Evolutionary conservation across 139 green algal species (phyloP).

Genomic region (Picochlorum sp.): DNA sequence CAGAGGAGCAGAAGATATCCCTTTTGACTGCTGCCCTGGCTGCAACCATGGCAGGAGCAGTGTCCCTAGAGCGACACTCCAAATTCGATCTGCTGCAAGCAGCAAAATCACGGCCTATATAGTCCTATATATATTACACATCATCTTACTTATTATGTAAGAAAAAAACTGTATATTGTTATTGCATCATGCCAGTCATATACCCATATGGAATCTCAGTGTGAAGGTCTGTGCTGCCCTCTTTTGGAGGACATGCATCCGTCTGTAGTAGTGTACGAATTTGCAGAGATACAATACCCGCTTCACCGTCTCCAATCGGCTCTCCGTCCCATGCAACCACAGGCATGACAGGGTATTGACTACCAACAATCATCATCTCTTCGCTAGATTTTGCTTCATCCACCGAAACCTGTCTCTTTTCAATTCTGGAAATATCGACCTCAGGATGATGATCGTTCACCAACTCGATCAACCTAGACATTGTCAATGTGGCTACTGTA

Average conservation of each 20-base stretch:
- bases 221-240: constrained; percentile 33
- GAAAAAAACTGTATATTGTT: neutral
- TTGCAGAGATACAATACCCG: constrained; percentile 43
- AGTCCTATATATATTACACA: neutral
- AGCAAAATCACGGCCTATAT: neutral
- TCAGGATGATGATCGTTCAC: constrained; percentile 26
- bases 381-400: constrained; percentile 31
- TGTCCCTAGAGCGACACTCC: no score
- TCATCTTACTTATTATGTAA: neutral
- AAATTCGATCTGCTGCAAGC: no score
- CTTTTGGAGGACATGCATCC: constrained; percentile 33
- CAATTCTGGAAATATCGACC: constrained; percentile 11
- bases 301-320: constrained; percentile 15
- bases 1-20: constrained; percentile 39
- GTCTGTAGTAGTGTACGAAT: constrained; percentile 52
- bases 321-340: constrained; percentile 35
- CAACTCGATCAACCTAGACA: constrained; percentile 54
- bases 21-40: no score
- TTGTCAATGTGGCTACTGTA: constrained; percentile 41
- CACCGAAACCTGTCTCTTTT: constrained; percentile 29
- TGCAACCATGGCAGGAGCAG: no score
- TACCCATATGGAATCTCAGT: constrained; percentile 60
- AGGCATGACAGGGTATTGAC: constrained; percentile 26
- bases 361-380: constrained; percentile 42
- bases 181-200: constrained; percentile 48